Conservation (phyloP, 106 monocot genomes). For the Dactylorhiza incarnata region DNA sequence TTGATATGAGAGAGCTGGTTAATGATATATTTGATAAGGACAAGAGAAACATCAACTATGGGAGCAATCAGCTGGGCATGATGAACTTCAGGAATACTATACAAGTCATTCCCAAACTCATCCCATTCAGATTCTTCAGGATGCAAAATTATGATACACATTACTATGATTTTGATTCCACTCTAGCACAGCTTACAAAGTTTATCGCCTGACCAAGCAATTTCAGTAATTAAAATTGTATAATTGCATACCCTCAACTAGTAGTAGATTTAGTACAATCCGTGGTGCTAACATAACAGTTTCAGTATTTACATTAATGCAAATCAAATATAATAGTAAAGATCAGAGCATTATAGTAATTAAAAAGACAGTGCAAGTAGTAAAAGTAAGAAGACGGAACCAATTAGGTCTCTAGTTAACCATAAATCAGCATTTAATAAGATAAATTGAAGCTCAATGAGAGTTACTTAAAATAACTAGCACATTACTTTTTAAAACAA, state of each 20-base stretch:
- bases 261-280: not conserved
- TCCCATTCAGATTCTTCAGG: conserved; percentile 95
- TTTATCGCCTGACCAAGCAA: not conserved
- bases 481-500: not conserved
- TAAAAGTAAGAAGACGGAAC: not conserved
- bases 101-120: conserved; percentile 94
- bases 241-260: not conserved
- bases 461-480: not conserved
- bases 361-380: not conserved
- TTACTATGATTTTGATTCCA: not conserved
- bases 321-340: not conserved
- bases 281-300: not conserved
- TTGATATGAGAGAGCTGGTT: too few species aligned
- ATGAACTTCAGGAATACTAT: conserved; percentile 59
- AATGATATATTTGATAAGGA: too few species aligned
- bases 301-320: not conserved
- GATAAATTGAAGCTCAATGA: not conserved
- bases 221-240: not conserved
- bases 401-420: not conserved
- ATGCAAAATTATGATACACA: conserved; percentile 27
- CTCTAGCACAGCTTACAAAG: not conserved
- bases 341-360: not conserved
- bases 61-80: conserved; percentile 39
- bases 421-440: not conserved
- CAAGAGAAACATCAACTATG: conserved; percentile 34